Evolutionary conservation across 164 flowering plant species (phyloP).

Genomic region (Vitis rupestris): DNA sequence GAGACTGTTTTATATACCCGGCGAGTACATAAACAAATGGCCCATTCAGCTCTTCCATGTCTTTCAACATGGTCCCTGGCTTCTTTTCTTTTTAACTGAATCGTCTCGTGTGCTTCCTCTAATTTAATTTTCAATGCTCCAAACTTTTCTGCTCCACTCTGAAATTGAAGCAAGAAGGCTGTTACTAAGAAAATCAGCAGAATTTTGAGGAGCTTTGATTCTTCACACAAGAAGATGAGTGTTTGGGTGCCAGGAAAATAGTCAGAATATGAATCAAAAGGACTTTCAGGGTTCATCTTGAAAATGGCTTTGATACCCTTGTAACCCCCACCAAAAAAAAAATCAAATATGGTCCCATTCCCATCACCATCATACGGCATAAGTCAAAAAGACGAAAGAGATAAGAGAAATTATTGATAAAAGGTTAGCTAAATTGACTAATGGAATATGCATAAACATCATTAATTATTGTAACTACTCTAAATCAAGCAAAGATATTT

Average conservation of each 20-base stretch:
- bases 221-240: background rate
- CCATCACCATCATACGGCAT: slow-evolving; percentile 6
- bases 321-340: background rate
- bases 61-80: slow-evolving; percentile 34
- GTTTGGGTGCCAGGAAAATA: slow-evolving; percentile 3
- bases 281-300: no score
- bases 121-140: slow-evolving; percentile 36
- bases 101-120: slow-evolving; percentile 26
- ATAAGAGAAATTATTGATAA: background rate
- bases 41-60: slow-evolving; percentile 52
- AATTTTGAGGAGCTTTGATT: background rate
- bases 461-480: no score
- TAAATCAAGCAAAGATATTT: background rate
- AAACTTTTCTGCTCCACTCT: slow-evolving; percentile 39
- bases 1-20: slow-evolving; percentile 33
- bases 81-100: slow-evolving; percentile 33
- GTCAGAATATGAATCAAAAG: no score
- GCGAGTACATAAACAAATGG: slow-evolving; percentile 39
- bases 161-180: background rate
- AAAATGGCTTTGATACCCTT: no score
- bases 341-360: background rate
- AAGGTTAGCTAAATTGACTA: background rate
- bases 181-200: background rate
- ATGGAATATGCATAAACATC: no score
- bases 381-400: background rate